Evolutionary conservation across 108 stramenopile genomes (phyloP), one percentile per base, ranked within the genome.

Genomic region (Epipyxis sp.): DNA sequence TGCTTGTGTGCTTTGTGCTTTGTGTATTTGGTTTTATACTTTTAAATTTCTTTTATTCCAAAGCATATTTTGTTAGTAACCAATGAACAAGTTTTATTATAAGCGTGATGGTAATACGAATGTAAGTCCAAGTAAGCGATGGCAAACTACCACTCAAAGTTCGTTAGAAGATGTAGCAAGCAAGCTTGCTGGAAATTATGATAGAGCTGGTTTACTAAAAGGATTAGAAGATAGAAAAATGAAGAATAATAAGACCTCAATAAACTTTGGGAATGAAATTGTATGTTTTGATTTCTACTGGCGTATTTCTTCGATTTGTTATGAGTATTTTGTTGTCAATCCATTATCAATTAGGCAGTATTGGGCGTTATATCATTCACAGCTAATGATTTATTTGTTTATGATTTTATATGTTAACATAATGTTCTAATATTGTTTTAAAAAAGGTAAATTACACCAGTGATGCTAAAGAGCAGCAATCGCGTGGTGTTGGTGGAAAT

Each of bases 171-270:
- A 74, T 3, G 71, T 74, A 13, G 71, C 71, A 13, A 10, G 3
- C n/a, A 13, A 74, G 50, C 44, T 74, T 10, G 34, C 20, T 10
- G 13, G 34, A 13, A 39, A 3, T 37, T 6, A 74, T 32, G 6
- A 74, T 6, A 6, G 6, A 13, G 34, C 10, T 32, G 13, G 25
- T 29, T 3, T 10, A 16, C 6, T 74, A 13, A 3, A 46, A 32
- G 71, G 6, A 3, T 6, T 74, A 42, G 6, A 42, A 42, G 50
- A 74, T 42, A 37, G 71, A 37, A 74, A 74, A 39, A 10, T 74
- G 27, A 42, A 37, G n/a, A 74, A 74, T 42, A 74, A 37, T 3
- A 74, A 74, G 35, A 74, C 71, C 27, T 74, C 71, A 30, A 74
- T 74, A 13, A 29, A 10, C 44, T 74, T 74, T 32, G 71, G 71